Evolutionary conservation across 352 stramenopile genomes (phyloP), one percentile per base, ranked within the genome.

Genomic region (Phytophthora cajani): DNA sequence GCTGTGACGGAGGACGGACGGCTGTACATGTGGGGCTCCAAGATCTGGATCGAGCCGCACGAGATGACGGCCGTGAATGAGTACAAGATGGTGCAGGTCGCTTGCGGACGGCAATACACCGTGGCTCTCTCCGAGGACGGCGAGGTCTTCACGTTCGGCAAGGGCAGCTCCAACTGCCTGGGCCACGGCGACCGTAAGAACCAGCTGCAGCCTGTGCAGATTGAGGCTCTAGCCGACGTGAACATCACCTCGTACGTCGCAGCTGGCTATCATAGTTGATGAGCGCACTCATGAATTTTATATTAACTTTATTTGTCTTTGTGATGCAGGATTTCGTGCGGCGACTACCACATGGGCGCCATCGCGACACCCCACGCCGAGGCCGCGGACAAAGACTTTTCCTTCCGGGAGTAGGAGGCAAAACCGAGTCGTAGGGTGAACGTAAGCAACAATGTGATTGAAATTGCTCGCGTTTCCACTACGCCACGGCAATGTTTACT

Each of bases 1-100:
- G 85, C 84, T 38, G 85, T 94, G 67, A 94, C 88, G 49, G 85
- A 91, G 42, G 83, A 92, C 42, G 89, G 89, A 2, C 78, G 78
- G 25, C 58, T 95, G 62, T 94, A 83, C 72, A 94, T 91, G 81
- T 96, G 86, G 87, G 89, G 89, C 69, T 87, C 87, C 32, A 97
- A 98, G 73, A 79, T 98, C 51, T 97, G 93, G 82, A 87, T 98
- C 30, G 94, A 98, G 82, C 96, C 96, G 55, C 85, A 92, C 55
- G 83, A 94, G 71, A 94, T 97, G 85, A 95, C 88, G 33, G 81
- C 85, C 33, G 78, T 97, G 21, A 76, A 80, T 23, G 77, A 80
- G 64, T 77, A 96, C 70, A 90, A 82, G 33, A 78, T 96, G 44
- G 80, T 91, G 32, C 77, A 93, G 56, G 88, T 96, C n/a, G 83